phyloP scores from a whole-genome alignment of 306 rosid genomes.

The Lupinus albus region DNA sequence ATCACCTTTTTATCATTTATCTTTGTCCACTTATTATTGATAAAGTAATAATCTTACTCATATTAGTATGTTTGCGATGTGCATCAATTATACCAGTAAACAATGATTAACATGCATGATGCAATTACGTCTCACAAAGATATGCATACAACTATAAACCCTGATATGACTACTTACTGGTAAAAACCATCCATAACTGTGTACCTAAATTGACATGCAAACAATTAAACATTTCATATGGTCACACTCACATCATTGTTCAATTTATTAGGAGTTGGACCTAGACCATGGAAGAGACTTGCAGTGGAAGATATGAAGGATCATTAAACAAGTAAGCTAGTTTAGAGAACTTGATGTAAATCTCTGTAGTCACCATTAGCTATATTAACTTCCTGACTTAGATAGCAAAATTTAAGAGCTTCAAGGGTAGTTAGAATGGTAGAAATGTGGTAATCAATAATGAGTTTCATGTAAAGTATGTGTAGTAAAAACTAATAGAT shows the following conservation, averaged over 20 bases:
- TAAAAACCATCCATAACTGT: neutral
- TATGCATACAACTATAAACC: neutral
- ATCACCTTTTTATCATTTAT: slow-evolving; percentile 1
- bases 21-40: slow-evolving; percentile 14
- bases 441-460: slow-evolving; percentile 20
- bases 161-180: neutral
- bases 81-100: slow-evolving; percentile 2
- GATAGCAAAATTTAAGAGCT: neutral
- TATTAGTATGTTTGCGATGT: neutral
- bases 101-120: slow-evolving; percentile 3
- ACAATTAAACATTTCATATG: slow-evolving; percentile 10
- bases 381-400: slow-evolving; percentile 23
- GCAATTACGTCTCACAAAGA: neutral
- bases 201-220: neutral
- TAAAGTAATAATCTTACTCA: neutral
- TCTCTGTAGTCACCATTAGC: neutral
- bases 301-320: slow-evolving; percentile 9
- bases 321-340: too few species aligned
- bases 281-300: neutral
- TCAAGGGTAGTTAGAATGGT: too few species aligned
- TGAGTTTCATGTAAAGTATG: too few species aligned
- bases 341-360: neutral
- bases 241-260: slow-evolving; percentile 4
- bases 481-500: too few species aligned
- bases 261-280: too few species aligned